Evolutionary conservation across 805 yeast genomes (phyloP), one percentile per base, ranked within the genome.

Genomic region (Brettanomyces bruxellensis): DNA sequence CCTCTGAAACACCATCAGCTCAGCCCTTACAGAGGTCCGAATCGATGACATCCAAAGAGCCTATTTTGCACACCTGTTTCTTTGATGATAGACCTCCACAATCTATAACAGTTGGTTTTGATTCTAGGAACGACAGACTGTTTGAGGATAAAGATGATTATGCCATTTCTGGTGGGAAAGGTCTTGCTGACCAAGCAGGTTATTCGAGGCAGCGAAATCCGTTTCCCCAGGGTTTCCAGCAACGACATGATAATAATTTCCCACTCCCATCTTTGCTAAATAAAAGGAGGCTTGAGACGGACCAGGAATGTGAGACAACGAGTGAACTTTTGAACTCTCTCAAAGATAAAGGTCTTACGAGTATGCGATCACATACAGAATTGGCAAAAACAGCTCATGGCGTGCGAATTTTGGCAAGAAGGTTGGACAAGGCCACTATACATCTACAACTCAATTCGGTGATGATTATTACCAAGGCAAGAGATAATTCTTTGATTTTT

Each of bases 381-480:
- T 66, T 84, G 54, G 86, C 89, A 2, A 83, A 85, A 51, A 83
- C 91, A 7, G 93, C 89, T 4, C 83, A 84, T 59, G 89, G 88
- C 3, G 90, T 86, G 5, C 71, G 93, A 41, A 72, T 81, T 68
- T 68, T 86, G 49, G 83, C 86, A n/a, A 81, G 79, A 51, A 83
- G 83, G 60, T 65, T 86, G 36, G 72, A 79, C 45, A 78, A 78
- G 52, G 86, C 90, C 3, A 82, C 85, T 4, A 79, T 88, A 25
- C 81, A 80, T 54, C 63, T 88, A 22, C 81, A 83, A 46, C 80
- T 85, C 18, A 73, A 75, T 40, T 78, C 86, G 14, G 78, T 88
- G 18, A 73, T 88, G 79, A 78, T 88, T 12, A 89, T 89, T 18
- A 88, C 96, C n/a, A 88, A 88, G 62, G 93, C 95, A 1, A 72